A percentile compares a stretch with the other conserved stretches of the same genome.
Evolutionary conservation across 108 stramenopile species (phyloP).

Genomic region (Stephanodiscus minutulus): DNA sequence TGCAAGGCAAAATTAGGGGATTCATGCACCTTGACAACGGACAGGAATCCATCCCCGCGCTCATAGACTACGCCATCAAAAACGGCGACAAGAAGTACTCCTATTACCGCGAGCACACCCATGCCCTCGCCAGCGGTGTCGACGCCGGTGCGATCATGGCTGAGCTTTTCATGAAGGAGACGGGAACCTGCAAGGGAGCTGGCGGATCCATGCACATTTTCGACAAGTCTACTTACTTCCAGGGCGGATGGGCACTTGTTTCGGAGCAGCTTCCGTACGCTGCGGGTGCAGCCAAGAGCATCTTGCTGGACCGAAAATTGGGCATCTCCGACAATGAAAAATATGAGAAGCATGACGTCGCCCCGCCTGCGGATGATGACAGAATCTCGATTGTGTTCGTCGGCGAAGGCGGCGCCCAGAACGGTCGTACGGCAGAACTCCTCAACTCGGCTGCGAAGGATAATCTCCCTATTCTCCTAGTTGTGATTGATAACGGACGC

Average conservation of each 20-base stretch:
- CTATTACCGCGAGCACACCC: constrained; percentile 98
- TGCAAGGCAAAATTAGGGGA: constrained; percentile 97
- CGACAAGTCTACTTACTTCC: constrained; percentile 91
- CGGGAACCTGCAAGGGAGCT: constrained; percentile 96
- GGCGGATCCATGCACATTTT: constrained; percentile 99
- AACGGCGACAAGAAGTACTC: constrained; percentile 94
- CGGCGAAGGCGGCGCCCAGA: constrained; percentile 96
- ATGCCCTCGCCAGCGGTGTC: constrained; percentile 94
- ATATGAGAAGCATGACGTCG: constrained; percentile 79
- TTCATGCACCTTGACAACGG: constrained; percentile 99
- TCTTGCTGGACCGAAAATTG: constrained; percentile 90
- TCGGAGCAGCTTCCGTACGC: constrained; percentile 97
- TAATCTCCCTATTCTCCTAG: constrained; percentile 90
- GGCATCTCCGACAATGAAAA: constrained; percentile 83
- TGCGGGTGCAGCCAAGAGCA: constrained; percentile 94
- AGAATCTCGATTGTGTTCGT: constrained; percentile 94
- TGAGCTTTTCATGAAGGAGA: constrained; percentile 97
- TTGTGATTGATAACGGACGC: constrained; percentile 98
- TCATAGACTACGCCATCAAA: constrained; percentile 93
- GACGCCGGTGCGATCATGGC: constrained; percentile 92
- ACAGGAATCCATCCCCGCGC: constrained; percentile 94
- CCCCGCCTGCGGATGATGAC: constrained; percentile 87
- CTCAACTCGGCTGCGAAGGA: constrained; percentile 97
- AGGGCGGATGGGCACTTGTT: constrained; percentile 98
- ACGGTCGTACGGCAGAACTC: constrained; percentile 95